Percentiles rank a stretch among this genome's conserved stretches.
These are phyloP conservation scores for Lipomyces lipofer DNA, from an alignment of 805 yeast species.

Conservation along the genomic window DNA sequence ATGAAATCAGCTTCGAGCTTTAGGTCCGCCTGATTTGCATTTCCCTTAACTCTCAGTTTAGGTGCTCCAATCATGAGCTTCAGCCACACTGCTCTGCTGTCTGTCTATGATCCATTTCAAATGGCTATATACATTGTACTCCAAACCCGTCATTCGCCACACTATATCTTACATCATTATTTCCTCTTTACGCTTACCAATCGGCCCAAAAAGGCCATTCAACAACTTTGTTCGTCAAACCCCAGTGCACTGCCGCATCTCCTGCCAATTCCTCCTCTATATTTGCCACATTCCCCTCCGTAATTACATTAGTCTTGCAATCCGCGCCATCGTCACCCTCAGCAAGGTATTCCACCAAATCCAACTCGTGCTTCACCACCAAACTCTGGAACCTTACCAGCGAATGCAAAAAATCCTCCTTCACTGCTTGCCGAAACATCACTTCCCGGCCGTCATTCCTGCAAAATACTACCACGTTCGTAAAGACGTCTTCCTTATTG, in stretches of 20 bases:
- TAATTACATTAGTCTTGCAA: constrained; percentile 1
- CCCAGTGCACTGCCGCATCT: constrained; percentile 23
- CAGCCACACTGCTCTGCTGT: too few species aligned
- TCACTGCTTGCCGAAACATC: constrained; percentile 15
- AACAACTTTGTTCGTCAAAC: constrained; percentile 12
- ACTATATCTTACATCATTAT: too few species aligned
- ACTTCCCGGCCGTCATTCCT: constrained; percentile 11
- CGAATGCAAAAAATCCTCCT: constrained; percentile 21
- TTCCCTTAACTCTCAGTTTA: too few species aligned
- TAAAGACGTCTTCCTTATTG: background rate
- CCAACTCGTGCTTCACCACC: constrained; percentile 13
- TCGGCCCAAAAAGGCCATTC: constrained; percentile 21
- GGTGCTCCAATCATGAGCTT: too few species aligned
- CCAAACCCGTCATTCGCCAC: too few species aligned
- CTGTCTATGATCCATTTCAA: too few species aligned
- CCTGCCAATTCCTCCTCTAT: constrained; percentile 8
- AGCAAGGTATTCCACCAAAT: constrained; percentile 11
- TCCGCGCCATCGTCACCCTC: constrained; percentile 12
- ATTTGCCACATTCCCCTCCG: constrained; percentile 3
- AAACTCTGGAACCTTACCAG: constrained; percentile 15
- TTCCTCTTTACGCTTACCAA: too few species aligned
- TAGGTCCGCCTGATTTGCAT: too few species aligned
- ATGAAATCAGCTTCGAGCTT: too few species aligned
- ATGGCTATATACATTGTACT: too few species aligned
- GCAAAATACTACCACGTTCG: constrained; percentile 27